Base-by-base conservation (phyloP, 2,329 filamentous ascomycete genomes). In the Ophiocordyceps camponoti-leonardi region DNA sequence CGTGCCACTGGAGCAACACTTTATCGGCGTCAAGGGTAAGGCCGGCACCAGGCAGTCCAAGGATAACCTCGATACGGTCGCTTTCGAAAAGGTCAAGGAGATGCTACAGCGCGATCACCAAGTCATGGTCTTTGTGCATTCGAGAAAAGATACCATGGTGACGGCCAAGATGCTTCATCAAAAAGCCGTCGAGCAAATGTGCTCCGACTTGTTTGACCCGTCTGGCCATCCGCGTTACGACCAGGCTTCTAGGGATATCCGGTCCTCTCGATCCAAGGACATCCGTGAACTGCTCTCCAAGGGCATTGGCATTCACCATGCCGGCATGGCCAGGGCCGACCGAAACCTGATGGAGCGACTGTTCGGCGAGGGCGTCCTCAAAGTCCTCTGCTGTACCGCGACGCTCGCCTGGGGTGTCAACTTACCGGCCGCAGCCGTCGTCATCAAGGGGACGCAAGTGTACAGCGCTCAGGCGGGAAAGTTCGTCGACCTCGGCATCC, bases 351-450 rank as follows among this genome's bases (percentile, higher is more conserved):
- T 95, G 69, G 93, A 98, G 61, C 79, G 86, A 18, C 73, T 96
- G 16, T 98, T 98, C 54, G 77, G 73, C 4, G 83, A 93, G 52
- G 93, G 92, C 23, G 81, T 96, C n/a, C 75, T 96, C 54, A 94
- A 92, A 61, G 88, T 98, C 1, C 80, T 98, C 20, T 96, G 90
- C 70, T 98, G 93, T 77, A 98, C 92, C 2, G 92, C 92, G 12
- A 98, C 92, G 1, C 72, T 98, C 23, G 92, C 92, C 23, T 98
- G 92, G 92, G 92, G 92, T 77, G 92, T 98, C 59, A 98, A 98
- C 63, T 67, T 98, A 58, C 92, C 92, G 6, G 92, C 92, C 2
- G 92, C 98, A 58, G 96, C 92, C 1, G 92, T 98, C 57, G 90
- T 98, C 58, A 98, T 98, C 69, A 98, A 98, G 66, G 92, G 92